Evolutionary conservation across 2,329 filamentous ascomycete species (phyloP).

Genomic region (Sclerotinia nivalis): DNA sequence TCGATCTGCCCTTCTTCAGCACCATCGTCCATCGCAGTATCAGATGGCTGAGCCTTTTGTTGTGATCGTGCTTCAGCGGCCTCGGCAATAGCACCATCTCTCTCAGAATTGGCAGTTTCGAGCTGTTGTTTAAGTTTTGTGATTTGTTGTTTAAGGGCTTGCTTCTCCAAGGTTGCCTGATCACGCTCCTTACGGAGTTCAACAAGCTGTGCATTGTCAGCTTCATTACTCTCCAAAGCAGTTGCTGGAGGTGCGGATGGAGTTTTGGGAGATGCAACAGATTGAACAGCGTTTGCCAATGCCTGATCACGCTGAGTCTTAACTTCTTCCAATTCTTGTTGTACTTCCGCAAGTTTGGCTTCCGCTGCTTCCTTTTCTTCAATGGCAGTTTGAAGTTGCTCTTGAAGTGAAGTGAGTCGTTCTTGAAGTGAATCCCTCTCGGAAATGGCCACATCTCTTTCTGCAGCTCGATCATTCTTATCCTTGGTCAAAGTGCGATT

Average conservation of each 20-base stretch:
- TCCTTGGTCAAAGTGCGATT: constrained; percentile 56
- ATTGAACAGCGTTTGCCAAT: constrained; percentile 33
- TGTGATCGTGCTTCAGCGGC: constrained; percentile 49
- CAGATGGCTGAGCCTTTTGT: constrained; percentile 34
- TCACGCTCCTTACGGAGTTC: constrained; percentile 62
- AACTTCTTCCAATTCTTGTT: constrained; percentile 47
- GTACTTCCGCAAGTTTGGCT: constrained; percentile 41
- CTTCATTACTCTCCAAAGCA: constrained; percentile 53
- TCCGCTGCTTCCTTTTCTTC: constrained; percentile 41
- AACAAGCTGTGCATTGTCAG: constrained; percentile 53
- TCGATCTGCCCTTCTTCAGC: constrained; percentile 59
- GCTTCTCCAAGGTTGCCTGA: constrained; percentile 65
- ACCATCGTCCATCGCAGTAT: constrained; percentile 48
- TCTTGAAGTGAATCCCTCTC: constrained; percentile 47
- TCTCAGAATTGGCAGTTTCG: constrained; percentile 59
- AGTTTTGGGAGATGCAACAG: constrained; percentile 33
- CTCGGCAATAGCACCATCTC: constrained; percentile 52
- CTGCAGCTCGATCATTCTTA: constrained; percentile 53
- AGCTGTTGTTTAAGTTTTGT: constrained; percentile 59
- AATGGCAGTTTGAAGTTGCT: constrained; percentile 50
- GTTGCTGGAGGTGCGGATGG: constrained; percentile 47
- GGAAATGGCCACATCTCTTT: constrained; percentile 43
- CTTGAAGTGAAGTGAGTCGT: constrained; percentile 46
- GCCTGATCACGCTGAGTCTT: constrained; percentile 50
- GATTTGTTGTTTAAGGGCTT: constrained; percentile 65